Conservation (phyloP, 345 rosid genomes). For the Lagerstroemia speciosa region DNA sequence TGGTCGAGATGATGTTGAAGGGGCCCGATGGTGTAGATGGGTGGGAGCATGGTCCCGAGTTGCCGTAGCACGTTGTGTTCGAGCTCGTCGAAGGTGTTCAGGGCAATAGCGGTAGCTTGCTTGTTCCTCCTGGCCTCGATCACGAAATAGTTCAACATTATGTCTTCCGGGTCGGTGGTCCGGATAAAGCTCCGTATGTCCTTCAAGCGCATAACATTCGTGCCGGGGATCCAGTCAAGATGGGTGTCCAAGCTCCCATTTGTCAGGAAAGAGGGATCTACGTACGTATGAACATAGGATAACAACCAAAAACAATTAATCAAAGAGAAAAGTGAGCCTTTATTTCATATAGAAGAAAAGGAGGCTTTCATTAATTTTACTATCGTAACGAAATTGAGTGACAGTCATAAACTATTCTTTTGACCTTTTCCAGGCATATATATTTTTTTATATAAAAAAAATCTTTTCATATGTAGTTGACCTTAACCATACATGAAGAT, state of each 20-base stretch:
- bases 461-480: too few relatives aligned
- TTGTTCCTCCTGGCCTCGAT: conserved; percentile 22
- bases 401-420: too few relatives aligned
- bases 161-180: conserved; percentile 26
- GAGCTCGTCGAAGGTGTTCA: conserved; percentile 42
- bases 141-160: conserved; percentile 11
- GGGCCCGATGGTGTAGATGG: conserved; percentile 38
- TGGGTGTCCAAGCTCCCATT: conserved; percentile 37
- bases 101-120: conserved; percentile 33
- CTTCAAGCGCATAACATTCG: conserved; percentile 29
- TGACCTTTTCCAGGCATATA: too few relatives aligned
- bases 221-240: conserved; percentile 38
- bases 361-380: too few relatives aligned
- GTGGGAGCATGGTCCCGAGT: conserved; percentile 26
- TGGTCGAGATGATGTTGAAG: conserved; percentile 29
- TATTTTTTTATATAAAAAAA: too few relatives aligned
- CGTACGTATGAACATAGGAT: not conserved
- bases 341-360: too few relatives aligned
- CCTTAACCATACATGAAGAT: too few relatives aligned
- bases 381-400: too few relatives aligned
- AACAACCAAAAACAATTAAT: too few relatives aligned
- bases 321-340: too few relatives aligned
- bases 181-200: conserved; percentile 39
- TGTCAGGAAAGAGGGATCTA: conserved; percentile 36
- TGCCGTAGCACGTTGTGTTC: conserved; percentile 26